These are phyloP conservation scores for Entomortierella lignicola DNA, from an alignment of 192 early-diverging fungal genomes.

Conservation along the genomic window DNA sequence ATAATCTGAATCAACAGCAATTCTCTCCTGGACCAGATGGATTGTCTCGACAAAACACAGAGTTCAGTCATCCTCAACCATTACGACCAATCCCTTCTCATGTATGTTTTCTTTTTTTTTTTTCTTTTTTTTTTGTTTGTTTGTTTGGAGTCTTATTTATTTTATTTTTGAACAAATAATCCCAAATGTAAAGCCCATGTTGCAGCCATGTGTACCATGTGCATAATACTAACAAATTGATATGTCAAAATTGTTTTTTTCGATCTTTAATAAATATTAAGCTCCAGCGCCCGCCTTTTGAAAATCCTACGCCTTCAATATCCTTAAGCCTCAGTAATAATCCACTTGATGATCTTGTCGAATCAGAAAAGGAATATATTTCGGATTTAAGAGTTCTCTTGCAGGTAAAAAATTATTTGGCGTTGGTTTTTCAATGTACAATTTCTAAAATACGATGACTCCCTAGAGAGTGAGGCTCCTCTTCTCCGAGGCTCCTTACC, in stretches of 20 bases:
- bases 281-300: slow-evolving; percentile 44
- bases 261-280: background rate
- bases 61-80: slow-evolving; percentile 25
- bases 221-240: too few relatives aligned
- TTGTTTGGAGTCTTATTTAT: too few relatives aligned
- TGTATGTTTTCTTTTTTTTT: slow-evolving; percentile 15
- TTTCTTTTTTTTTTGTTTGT: background rate
- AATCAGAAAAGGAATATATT: slow-evolving; percentile 63
- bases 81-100: slow-evolving; percentile 38
- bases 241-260: background rate
- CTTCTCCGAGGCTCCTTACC: too few relatives aligned
- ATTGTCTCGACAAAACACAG: slow-evolving; percentile 22
- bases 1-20: slow-evolving; percentile 10
- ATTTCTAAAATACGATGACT: background rate
- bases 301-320: slow-evolving; percentile 8
- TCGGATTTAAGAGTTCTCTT: slow-evolving; percentile 60
- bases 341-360: slow-evolving; percentile 63
- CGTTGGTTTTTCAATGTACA: too few relatives aligned
- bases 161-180: too few relatives aligned
- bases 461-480: too few relatives aligned
- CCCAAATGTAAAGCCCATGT: too few relatives aligned
- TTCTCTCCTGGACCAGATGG: slow-evolving; percentile 14
- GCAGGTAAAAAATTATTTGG: slow-evolving; percentile 59
- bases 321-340: slow-evolving; percentile 30
- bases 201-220: background rate